Percentiles rank a stretch among this genome's conserved stretches.
phyloP scores from a whole-genome alignment of 2,329 filamentous ascomycete genomes.

The Aspergillus latus region DNA sequence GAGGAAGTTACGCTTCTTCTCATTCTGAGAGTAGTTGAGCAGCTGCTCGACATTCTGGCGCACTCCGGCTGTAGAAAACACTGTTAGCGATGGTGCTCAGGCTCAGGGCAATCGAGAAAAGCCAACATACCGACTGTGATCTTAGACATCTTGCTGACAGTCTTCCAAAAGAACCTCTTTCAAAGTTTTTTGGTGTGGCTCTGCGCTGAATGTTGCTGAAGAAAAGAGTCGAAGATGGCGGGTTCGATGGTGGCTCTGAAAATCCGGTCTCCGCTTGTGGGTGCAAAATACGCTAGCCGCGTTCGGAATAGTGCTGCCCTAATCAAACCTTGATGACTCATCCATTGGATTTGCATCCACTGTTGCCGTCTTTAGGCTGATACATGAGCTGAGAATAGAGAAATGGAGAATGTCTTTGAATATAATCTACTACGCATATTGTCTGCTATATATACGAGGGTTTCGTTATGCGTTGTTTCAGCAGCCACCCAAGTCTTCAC shows the following conservation, averaged over 20 bases:
- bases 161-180: constrained; percentile 74
- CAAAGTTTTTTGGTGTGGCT: constrained; percentile 70
- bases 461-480: too few relatives aligned
- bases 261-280: constrained; percentile 43
- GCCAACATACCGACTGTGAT: constrained; percentile 55
- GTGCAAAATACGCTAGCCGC: constrained; percentile 29
- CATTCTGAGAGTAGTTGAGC: constrained; percentile 90
- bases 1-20: constrained; percentile 98
- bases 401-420: background rate
- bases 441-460: too few relatives aligned
- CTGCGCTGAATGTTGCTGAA: constrained; percentile 44
- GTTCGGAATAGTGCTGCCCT: constrained; percentile 26
- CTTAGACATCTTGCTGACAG: constrained; percentile 64
- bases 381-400: background rate
- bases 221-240: constrained; percentile 23
- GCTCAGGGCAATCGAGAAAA: background rate
- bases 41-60: constrained; percentile 90
- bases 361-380: background rate
- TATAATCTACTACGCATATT: too few relatives aligned
- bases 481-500: too few relatives aligned
- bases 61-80: constrained; percentile 69
- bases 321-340: constrained; percentile 14
- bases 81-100: constrained; percentile 1
- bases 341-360: background rate
- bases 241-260: constrained; percentile 25